Evolutionary conservation across 352 stramenopile species (phyloP), one percentile per base, ranked within the genome.

Genomic region (Phytopythium montanum): DNA sequence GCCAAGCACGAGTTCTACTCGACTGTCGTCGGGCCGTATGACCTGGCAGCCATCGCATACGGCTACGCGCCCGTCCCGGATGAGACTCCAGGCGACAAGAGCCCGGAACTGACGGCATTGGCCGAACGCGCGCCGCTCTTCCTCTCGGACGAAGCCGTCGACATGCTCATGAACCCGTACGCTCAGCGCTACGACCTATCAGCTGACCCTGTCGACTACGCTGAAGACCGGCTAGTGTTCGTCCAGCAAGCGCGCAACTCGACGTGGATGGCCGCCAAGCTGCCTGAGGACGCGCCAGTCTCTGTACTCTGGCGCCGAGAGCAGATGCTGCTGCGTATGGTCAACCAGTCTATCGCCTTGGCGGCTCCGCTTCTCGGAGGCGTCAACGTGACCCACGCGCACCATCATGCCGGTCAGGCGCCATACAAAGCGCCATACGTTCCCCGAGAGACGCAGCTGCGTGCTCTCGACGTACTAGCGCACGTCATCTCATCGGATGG

Each of bases 41-140:
- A 96, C 76, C 80, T 76, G 33, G 85, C 70, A 6, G 81, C 85
- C 1, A 96, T 96, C 52, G 79, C 83, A n/a, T 97, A 95, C 46
- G 88, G 88, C 0, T 97, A 96, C 68, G 65, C 70, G 0, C 28
- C 72, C 3, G 54, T 88, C 5, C 28, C 64, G 1, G 73, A 74
- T 21, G 84, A 92, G 23, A 41, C 70, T 8, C 73, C 79, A 6
- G 77, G 79, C 10, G 73, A 74, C n/a, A 79, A 81, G 21, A 72
- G 74, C 56, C 31, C 59, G 7, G 51, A 28, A 2, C 56, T 92
- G 31, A 75, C 74, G 0, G 56, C 66, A 6, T 41, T 90, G 2
- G 82, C 78, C n/a, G 60, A 69, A 33, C n/a, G 38, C 18, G 51
- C 78, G 2, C 78, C 82, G 18, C 39, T 90, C 25, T 92, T 92